Percentiles rank a stretch among this genome's conserved stretches.
Evolutionary conservation across 805 yeast genomes (phyloP).

Genomic region (Sporopachydermia quercuum): DNA sequence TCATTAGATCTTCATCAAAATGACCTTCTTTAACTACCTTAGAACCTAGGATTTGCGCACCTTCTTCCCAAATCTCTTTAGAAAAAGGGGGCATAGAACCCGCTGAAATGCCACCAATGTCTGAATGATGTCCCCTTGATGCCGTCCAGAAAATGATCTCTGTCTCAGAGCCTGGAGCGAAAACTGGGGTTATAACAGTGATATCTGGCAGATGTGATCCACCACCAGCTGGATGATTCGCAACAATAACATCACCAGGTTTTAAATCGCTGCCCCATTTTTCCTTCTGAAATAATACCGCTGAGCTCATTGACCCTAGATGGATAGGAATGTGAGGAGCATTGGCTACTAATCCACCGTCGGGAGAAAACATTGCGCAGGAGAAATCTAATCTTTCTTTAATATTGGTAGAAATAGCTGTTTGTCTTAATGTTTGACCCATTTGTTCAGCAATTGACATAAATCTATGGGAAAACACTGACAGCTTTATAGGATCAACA

Average conservation of each 20-base stretch:
- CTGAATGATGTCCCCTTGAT: constrained; percentile 92
- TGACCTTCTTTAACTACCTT: constrained; percentile 54
- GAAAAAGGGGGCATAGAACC: constrained; percentile 95
- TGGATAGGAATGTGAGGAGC: constrained; percentile 87
- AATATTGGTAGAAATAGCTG: constrained; percentile 70
- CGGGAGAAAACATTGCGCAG: constrained; percentile 66
- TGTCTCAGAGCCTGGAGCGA: constrained; percentile 28
- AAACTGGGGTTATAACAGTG: constrained; percentile 85
- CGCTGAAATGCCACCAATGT: constrained; percentile 83
- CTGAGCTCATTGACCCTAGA: constrained; percentile 74
- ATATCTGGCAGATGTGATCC: constrained; percentile 85
- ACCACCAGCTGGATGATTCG: constrained; percentile 75
- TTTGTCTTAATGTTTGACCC: constrained; percentile 70
- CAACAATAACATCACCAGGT: constrained; percentile 63
- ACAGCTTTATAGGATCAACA: constrained; percentile 56
- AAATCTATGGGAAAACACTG: constrained; percentile 71
- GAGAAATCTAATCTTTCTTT: constrained; percentile 75
- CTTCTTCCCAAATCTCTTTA: constrained; percentile 74
- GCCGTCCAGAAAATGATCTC: constrained; percentile 77
- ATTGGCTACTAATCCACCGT: constrained; percentile 72
- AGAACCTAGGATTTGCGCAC: constrained; percentile 74
- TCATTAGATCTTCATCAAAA: constrained; percentile 62
- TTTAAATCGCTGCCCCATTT: constrained; percentile 48
- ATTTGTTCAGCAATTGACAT: constrained; percentile 88
- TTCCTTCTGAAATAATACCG: constrained; percentile 50